These are phyloP conservation scores for Boletus patriciae DNA, from an alignment of 768 basidiomycete species.

Conservation along the genomic window DNA sequence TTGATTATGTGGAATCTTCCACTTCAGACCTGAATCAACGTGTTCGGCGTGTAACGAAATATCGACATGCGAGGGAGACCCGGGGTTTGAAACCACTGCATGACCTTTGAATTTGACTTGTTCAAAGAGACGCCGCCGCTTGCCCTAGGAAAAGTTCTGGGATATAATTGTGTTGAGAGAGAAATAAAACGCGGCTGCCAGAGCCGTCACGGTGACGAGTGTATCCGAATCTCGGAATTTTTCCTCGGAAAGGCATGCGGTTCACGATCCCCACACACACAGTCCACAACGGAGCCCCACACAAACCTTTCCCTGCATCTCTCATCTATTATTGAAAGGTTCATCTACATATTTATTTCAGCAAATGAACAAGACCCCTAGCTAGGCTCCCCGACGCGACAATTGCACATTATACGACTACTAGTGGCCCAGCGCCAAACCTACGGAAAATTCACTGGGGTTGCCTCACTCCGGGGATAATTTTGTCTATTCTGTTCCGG, in stretches of 20 bases:
- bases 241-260: not conserved
- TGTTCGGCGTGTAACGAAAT: conserved; percentile 1
- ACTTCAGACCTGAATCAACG: not conserved
- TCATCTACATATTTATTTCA: not conserved
- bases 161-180: conserved; percentile 2
- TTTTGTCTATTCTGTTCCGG: not conserved
- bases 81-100: not conserved
- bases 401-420: not conserved
- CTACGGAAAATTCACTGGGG: not conserved
- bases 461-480: not conserved
- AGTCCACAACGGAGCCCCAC: not conserved
- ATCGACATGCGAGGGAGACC: not conserved
- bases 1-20: not conserved
- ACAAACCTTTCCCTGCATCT: not conserved
- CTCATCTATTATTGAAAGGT: not conserved
- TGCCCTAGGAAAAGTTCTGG: not conserved
- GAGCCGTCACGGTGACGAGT: not conserved
- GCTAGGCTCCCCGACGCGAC: not conserved
- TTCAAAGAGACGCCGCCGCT: not conserved
- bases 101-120: not conserved
- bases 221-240: not conserved
- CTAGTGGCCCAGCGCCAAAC: not conserved
- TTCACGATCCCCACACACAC: not conserved
- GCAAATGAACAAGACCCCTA: not conserved
- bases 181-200: not conserved